These are phyloP conservation scores for Chamaenerion angustifolium DNA, from an alignment of 345 rosid genomes.

Conservation along the genomic window DNA sequence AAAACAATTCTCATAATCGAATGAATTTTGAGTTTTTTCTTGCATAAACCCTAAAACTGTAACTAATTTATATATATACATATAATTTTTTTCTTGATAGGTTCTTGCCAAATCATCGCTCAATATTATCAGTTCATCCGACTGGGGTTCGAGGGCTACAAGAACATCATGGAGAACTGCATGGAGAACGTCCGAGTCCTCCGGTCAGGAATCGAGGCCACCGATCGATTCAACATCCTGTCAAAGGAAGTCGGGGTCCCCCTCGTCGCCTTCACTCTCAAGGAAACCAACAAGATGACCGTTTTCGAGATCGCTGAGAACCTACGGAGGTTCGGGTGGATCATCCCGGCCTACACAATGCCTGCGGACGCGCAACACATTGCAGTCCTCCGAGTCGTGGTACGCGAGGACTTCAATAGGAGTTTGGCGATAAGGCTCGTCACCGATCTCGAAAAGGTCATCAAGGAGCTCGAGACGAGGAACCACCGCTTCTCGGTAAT, in stretches of 20 bases:
- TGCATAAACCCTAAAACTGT: too few species aligned
- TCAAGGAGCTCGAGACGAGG: slow-evolving; percentile 43
- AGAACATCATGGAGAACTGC: slow-evolving; percentile 34
- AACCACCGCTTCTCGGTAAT: slow-evolving; percentile 13
- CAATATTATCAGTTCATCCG: slow-evolving; percentile 77
- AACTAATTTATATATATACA: too few species aligned
- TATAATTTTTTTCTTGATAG: slow-evolving; percentile 22
- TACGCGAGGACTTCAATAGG: slow-evolving; percentile 73
- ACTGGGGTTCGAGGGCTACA: slow-evolving; percentile 58
- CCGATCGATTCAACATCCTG: slow-evolving; percentile 26
- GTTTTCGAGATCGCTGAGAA: slow-evolving; percentile 33
- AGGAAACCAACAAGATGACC: slow-evolving; percentile 19
- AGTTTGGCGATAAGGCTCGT: slow-evolving; percentile 57
- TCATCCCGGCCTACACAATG: slow-evolving; percentile 84
- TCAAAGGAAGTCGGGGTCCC: slow-evolving; percentile 37
- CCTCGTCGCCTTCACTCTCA: slow-evolving; percentile 34
- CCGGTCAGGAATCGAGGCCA: slow-evolving; percentile 22
- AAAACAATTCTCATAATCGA: too few species aligned
- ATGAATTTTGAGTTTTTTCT: too few species aligned
- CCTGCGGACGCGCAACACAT: slow-evolving; percentile 72
- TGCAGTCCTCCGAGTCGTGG: slow-evolving; percentile 68
- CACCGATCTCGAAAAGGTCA: slow-evolving; percentile 36
- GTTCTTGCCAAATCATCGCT: slow-evolving; percentile 77
- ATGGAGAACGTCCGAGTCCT: slow-evolving; percentile 20
- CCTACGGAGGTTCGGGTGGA: slow-evolving; percentile 61